Evolutionary conservation across 2,329 filamentous ascomycete species (phyloP).

Genomic region (Seiridium unicorne): DNA sequence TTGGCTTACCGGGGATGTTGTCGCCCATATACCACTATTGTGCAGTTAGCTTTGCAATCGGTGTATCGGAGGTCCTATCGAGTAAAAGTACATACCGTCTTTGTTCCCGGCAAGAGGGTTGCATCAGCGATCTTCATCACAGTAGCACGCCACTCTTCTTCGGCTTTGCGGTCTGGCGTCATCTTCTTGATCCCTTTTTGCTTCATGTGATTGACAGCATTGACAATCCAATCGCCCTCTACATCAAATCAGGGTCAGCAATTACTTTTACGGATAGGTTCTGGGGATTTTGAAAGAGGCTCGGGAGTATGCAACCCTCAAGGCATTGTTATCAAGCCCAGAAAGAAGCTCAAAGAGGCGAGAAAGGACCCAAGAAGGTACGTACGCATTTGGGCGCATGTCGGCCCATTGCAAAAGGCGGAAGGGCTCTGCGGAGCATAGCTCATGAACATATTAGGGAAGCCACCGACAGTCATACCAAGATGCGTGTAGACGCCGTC

Average conservation of each 20-base stretch:
- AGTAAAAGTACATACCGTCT: constrained; percentile 21
- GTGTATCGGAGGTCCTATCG: neutral
- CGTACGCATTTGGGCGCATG: constrained; percentile 28
- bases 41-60: neutral
- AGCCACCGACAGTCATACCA: constrained; percentile 36
- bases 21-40: constrained; percentile 32
- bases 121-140: constrained; percentile 25
- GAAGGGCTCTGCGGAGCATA: constrained; percentile 39
- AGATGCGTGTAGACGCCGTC: constrained; percentile 32
- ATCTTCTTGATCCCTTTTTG: constrained; percentile 27
- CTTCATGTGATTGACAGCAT: constrained; percentile 25
- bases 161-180: constrained; percentile 22
- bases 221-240: constrained; percentile 36
- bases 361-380: no score
- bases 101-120: constrained; percentile 26
- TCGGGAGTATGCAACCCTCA: no score
- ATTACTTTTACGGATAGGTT: no score
- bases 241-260: no score
- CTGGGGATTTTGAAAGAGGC: no score
- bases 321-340: no score
- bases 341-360: no score
- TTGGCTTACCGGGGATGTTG: constrained; percentile 37
- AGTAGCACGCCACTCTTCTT: constrained; percentile 27
- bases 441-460: constrained; percentile 44
- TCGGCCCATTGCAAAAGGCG: constrained; percentile 35